Base-by-base conservation (phyloP, 2,329 filamentous ascomycete species). In the Neonectria faginata region DNA sequence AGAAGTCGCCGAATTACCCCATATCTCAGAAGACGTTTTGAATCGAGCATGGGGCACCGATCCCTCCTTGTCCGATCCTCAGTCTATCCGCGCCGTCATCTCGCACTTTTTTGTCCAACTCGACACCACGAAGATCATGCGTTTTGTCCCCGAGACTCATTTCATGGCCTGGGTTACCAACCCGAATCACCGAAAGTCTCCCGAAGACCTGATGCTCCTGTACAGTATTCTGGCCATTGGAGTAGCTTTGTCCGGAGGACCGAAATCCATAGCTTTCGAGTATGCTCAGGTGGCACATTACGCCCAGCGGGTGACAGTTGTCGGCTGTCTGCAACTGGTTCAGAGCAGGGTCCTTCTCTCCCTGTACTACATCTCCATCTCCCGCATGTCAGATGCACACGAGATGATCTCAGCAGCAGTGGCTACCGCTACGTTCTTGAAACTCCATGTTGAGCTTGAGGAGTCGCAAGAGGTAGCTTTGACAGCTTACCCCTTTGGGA, bases 281-380 rank as follows among this genome's bases (percentile, higher is more conserved):
- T 82, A 82, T 54, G 79, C 80, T 3, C 80, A 82, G 41, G 85
- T 90, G 54, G 88, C 89, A 4, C 81, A 85, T 52, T 87, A 87
- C 71, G 89, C 88, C 4, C 79, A 82, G 54, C 79, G 74, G 54
- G 74, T 70, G 50, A 68, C 71, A 7, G 67, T 62, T 2, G 53
- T 62, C 11, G 72, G 69, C 60, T 77, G 76, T 36, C 77, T 93
- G 53, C 88, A 92, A 68, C 79, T 92, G 48, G 87, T 89, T 12
- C 91, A 93, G 74, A 86, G 85, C 51, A 85, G 89, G 58, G 79
- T 93, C n/a, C 81, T 92, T 16, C 82, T 93, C 42, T 85, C 87
- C 20, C 78, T 92, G 7, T 92, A 90, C 77, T 87, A 89, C 68
- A 87, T 90, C 64, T 86, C 89, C 1, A 83, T 84, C 22, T 86